These are phyloP conservation scores for Colletotrichum viniferum DNA, from an alignment of 2,329 filamentous ascomycete genomes.

Conservation along the genomic window DNA sequence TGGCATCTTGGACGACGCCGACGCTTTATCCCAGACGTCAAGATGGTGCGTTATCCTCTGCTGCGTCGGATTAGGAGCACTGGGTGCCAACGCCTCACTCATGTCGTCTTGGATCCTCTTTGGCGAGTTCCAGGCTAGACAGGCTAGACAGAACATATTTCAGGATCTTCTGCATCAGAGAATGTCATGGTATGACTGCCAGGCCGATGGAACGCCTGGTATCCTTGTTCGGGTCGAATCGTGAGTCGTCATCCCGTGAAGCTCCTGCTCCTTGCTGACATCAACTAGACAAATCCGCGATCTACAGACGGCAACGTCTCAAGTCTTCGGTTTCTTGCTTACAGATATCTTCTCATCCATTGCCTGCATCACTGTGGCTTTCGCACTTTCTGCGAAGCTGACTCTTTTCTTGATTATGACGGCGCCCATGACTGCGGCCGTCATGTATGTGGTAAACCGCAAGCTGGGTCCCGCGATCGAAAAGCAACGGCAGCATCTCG, in stretches of 20 bases:
- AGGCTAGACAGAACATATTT: constrained; percentile 70
- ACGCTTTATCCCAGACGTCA: constrained; percentile 59
- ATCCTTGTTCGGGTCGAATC: constrained; percentile 75
- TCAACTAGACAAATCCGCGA: constrained; percentile 76
- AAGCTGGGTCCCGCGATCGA: constrained; percentile 70
- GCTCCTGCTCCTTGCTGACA: constrained; percentile 11
- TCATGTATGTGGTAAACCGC: constrained; percentile 64
- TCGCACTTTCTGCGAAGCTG: constrained; percentile 83
- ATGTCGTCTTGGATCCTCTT: constrained; percentile 77
- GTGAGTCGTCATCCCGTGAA: constrained; percentile 49
- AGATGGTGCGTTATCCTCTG: constrained; percentile 65
- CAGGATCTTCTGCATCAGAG: constrained; percentile 49
- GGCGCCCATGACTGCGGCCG: constrained; percentile 68
- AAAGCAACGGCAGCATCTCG: constrained; percentile 70
- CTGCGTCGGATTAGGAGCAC: constrained; percentile 66
- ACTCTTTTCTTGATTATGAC: constrained; percentile 79
- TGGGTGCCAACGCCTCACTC: constrained; percentile 70
- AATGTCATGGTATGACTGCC: constrained; percentile 81
- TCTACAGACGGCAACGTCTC: constrained; percentile 79
- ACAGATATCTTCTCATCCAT: constrained; percentile 68
- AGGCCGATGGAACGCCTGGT: constrained; percentile 72
- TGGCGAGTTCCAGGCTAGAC: constrained; percentile 79
- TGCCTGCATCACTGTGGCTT: constrained; percentile 71
- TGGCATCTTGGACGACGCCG: constrained; percentile 50
- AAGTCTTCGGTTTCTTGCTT: constrained; percentile 75